Percentiles rank a stretch among this genome's conserved stretches.
Evolutionary conservation across 129 eudicot species (phyloP).

Genomic region (Artemisia argyi): DNA sequence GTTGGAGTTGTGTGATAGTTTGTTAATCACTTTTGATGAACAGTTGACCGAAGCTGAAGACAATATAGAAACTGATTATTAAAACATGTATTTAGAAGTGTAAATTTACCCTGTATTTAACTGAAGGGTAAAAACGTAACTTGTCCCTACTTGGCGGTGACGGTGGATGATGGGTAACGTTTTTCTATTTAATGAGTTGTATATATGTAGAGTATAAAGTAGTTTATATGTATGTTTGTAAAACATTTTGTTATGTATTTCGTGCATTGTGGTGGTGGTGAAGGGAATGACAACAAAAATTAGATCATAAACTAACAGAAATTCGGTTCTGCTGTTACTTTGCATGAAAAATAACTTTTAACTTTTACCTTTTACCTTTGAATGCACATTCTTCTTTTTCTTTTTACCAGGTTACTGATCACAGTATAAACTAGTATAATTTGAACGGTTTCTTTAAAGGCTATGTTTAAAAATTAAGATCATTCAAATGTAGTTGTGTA

Average conservation of each 20-base stretch:
- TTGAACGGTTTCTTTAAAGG: too few relatives aligned
- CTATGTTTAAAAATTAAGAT: too few relatives aligned
- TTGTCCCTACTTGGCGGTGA: background rate
- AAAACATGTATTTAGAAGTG: constrained; percentile 22
- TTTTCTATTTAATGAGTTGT: constrained; percentile 14
- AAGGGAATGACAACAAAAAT: too few relatives aligned
- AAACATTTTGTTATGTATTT: background rate
- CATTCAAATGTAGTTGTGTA: background rate
- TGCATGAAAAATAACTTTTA: too few relatives aligned
- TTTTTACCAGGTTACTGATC: too few relatives aligned
- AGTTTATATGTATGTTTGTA: constrained; percentile 17
- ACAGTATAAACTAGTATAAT: too few relatives aligned
- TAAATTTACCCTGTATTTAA: constrained; percentile 20
- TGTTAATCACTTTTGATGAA: constrained; percentile 45
- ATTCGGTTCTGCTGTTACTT: too few relatives aligned
- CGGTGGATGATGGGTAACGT: background rate
- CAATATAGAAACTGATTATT: constrained; percentile 46
- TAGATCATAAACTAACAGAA: too few relatives aligned
- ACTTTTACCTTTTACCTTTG: too few relatives aligned
- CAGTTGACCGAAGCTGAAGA: constrained; percentile 70
- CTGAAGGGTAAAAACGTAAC: constrained; percentile 7
- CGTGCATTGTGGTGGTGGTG: background rate
- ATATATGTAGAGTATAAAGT: constrained; percentile 22
- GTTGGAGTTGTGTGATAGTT: constrained; percentile 76
- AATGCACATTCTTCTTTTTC: too few relatives aligned